phyloP scores from a whole-genome alignment of 192 early-diverging fungal species.

The Backusella australiensis region DNA sequence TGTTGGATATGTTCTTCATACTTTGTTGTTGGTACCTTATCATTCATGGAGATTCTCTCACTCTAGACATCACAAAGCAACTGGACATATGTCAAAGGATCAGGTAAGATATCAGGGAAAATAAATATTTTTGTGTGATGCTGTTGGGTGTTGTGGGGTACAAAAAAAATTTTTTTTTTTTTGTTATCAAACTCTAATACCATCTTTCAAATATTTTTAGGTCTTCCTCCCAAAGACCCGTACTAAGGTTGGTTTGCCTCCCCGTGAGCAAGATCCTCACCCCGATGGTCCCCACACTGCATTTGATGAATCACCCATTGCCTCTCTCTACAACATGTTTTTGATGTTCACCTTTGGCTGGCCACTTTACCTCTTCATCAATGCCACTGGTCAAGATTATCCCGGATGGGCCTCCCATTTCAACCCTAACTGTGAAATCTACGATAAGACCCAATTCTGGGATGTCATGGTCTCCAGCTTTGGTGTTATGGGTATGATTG shows the following conservation, averaged over 20 bases:
- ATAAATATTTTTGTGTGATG: background rate
- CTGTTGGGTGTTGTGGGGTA: background rate
- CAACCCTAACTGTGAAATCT: constrained; percentile 77
- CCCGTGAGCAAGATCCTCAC: constrained; percentile 34
- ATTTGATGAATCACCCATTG: constrained; percentile 74
- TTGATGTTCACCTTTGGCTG: constrained; percentile 80
- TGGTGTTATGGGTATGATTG: constrained; percentile 53
- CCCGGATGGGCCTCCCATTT: constrained; percentile 79
- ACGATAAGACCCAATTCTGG: constrained; percentile 67
- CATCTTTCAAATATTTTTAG: background rate
- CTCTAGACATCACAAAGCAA: constrained; percentile 91
- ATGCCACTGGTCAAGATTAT: constrained; percentile 79
- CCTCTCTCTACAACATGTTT: constrained; percentile 59
- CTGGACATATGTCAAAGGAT: constrained; percentile 87
- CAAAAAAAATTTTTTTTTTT: background rate
- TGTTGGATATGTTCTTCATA: constrained; percentile 89
- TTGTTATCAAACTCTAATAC: background rate
- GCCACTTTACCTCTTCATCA: constrained; percentile 81
- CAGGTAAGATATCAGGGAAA: constrained; percentile 43
- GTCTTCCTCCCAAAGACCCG: constrained; percentile 80
- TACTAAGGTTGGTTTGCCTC: constrained; percentile 49
- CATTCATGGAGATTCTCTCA: constrained; percentile 93
- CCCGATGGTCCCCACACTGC: constrained; percentile 38
- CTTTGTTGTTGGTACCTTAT: constrained; percentile 86
- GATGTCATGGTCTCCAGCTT: constrained; percentile 75